Base-by-base conservation (phyloP, 2,329 filamentous ascomycete species). In the Pseudodiploospora longispora region DNA sequence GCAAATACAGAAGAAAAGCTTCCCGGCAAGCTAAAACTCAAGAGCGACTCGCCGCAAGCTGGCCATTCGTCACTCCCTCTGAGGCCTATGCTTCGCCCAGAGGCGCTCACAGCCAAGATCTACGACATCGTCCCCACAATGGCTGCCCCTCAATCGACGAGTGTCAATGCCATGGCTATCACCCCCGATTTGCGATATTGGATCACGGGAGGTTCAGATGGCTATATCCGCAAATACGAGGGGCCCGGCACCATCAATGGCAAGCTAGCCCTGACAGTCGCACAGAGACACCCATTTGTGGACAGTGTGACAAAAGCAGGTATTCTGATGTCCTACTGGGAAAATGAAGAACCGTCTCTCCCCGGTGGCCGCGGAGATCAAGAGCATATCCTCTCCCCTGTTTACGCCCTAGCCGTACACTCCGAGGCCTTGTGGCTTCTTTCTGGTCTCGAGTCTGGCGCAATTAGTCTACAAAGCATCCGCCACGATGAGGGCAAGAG, bases 61-160 rank as follows among this genome's bases (percentile, higher is more conserved):
- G 53, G 46, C 2, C 54, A 56, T 1, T 44, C 53, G 7, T 41
- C 48, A 7, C 35, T 52, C 28, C 52, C 47, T 2, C 52, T 54
- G 55, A 80, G 77, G 39, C 84, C 83, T 1, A 72, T 69, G 40
- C 74, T 89, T n/a, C 80, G 86, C 1, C 74, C 82, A 8, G 89
- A 95, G 58, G 85, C 82, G n/a, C 69, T 95, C 40, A 83, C 76
- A 2, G 91, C 93, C 10, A 70, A 75, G 35, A 78, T 85, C 2
- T 98, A 97, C 69, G 93, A 98, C 61, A 95, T 98, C 48, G 85
- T 95, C 1, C 93, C 93, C 2, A 97, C 93, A 27, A 97, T 97
- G 68, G 93, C 93, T 2, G 93, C 93, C 3, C 93, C 93, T 1
- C 90, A 96, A 62, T 86, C 88, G 50, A 98, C 93, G 3, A 96